Conservation (phyloP, 805 yeast genomes). For the Candida ulmi region DNA sequence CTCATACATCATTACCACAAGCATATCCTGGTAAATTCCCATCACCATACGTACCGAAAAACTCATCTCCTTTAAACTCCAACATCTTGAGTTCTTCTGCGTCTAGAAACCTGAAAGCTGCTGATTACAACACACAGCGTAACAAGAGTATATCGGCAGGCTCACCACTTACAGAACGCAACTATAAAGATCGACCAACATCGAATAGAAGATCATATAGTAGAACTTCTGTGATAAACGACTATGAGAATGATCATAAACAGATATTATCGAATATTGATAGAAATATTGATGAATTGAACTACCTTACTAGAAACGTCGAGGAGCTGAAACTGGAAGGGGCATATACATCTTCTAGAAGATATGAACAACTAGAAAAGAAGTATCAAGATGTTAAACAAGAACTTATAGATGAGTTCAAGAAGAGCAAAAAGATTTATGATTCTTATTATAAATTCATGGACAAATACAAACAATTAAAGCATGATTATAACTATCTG, state of each 20-base stretch:
- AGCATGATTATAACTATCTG: slow-evolving; percentile 1
- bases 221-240: background rate
- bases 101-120: slow-evolving; percentile 13
- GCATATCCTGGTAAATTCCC: slow-evolving; percentile 24
- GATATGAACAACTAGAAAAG: slow-evolving; percentile 8
- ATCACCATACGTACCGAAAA: slow-evolving; percentile 9
- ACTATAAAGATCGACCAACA: background rate
- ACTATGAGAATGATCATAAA: background rate
- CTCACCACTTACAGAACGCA: background rate
- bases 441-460: slow-evolving; percentile 29
- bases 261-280: background rate
- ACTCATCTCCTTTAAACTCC: slow-evolving; percentile 1
- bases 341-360: slow-evolving; percentile 4
- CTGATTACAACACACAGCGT: slow-evolving; percentile 13
- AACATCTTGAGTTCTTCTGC: slow-evolving; percentile 14
- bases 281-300: slow-evolving; percentile 10
- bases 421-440: slow-evolving; percentile 27
- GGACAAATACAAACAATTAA: slow-evolving; percentile 26
- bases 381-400: slow-evolving; percentile 23
- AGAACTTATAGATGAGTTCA: slow-evolving; percentile 28
- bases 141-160: slow-evolving; percentile 6
- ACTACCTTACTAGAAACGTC: slow-evolving; percentile 17
- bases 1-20: slow-evolving; percentile 11
- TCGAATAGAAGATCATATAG: background rate
- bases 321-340: slow-evolving; percentile 11